Conservation (phyloP, 2,329 filamentous ascomycete species). For the Alternaria novae-zelandiae region DNA sequence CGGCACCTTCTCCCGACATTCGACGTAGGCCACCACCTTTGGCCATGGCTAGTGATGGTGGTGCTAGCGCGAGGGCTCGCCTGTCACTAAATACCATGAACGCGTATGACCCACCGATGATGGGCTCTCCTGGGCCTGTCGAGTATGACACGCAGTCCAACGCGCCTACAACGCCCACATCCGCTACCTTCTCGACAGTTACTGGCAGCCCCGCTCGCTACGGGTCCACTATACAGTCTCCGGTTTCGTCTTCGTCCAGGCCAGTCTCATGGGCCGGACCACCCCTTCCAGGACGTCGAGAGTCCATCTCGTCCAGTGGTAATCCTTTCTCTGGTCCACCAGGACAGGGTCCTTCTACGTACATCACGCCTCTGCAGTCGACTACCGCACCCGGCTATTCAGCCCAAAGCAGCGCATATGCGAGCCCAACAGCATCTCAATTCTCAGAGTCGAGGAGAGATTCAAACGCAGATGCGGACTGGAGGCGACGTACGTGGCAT, state of each 20-base stretch:
- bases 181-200: conserved; percentile 78
- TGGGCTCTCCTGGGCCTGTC: conserved; percentile 67
- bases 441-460: conserved; percentile 71
- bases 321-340: conserved; percentile 76
- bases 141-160: conserved; percentile 70
- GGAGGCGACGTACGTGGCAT: conserved; percentile 89
- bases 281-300: conserved; percentile 72
- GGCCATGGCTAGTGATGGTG: conserved; percentile 77
- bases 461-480: conserved; percentile 75
- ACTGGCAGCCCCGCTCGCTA: conserved; percentile 76
- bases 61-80: conserved; percentile 64
- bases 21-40: conserved; percentile 80
- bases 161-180: conserved; percentile 82
- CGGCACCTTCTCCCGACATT: conserved; percentile 53
- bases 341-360: conserved; percentile 64
- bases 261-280: conserved; percentile 75
- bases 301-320: conserved; percentile 80
- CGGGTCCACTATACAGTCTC: conserved; percentile 72
- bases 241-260: conserved; percentile 71
- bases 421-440: conserved; percentile 70
- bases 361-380: conserved; percentile 62
- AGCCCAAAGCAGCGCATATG: conserved; percentile 66
- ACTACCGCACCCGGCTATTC: conserved; percentile 62
- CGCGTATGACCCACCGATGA: conserved; percentile 64
- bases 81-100: conserved; percentile 66